These are phyloP conservation scores for Colletotrichum sp. DNA, from an alignment of 2,329 filamentous ascomycete species.

Conservation along the genomic window DNA sequence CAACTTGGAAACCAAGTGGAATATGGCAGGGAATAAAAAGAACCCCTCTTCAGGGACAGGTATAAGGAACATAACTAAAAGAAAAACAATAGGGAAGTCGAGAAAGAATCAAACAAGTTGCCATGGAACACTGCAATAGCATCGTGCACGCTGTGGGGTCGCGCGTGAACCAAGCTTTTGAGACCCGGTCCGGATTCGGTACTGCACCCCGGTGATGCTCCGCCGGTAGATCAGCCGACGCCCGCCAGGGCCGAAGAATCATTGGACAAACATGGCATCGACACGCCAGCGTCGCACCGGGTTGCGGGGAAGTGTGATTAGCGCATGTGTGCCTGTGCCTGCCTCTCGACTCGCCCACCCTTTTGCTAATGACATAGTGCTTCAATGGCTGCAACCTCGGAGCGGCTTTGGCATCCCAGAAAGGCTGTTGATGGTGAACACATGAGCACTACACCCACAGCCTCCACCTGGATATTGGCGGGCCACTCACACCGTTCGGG, in stretches of 20 bases:
- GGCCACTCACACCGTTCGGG: background rate
- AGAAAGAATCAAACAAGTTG: background rate
- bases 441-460: background rate
- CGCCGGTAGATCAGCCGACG: constrained; percentile 14
- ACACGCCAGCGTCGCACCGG: background rate
- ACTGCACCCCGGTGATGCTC: background rate
- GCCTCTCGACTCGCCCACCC: background rate
- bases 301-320: background rate
- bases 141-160: background rate
- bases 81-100: background rate
- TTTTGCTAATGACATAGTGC: background rate
- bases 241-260: background rate
- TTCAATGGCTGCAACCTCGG: background rate
- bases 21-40: background rate
- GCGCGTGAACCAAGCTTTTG: background rate
- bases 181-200: background rate
- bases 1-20: background rate
- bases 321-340: background rate
- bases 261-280: background rate
- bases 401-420: background rate
- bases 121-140: background rate
- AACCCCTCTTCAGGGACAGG: background rate
- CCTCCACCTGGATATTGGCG: background rate
- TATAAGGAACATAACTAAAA: background rate
- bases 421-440: background rate